Base-by-base conservation (phyloP, 2,329 filamentous ascomycete species). In the Ophiosphaerella narmari region DNA sequence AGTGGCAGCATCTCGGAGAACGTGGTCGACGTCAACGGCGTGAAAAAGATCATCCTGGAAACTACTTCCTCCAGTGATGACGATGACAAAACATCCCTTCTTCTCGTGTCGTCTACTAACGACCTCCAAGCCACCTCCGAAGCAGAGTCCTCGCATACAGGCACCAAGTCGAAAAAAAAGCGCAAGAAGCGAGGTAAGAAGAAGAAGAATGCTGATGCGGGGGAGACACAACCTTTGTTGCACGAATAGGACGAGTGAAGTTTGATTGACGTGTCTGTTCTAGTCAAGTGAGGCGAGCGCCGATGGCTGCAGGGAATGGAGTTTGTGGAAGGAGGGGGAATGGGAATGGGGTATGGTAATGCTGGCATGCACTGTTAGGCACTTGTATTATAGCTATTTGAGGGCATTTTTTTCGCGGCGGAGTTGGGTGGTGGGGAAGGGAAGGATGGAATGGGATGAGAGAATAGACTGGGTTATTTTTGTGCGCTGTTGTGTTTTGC, bases 1-100 rank as follows among this genome's bases (percentile, higher is more conserved):
- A 90, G 86, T 59, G 89, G 89, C 24, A 90, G 86, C 67, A 90
- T 92, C 61, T 91, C 88, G 0, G 88, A 92, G 72, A 89, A 88
- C 53, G 78, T 89, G n/a, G 77, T 91, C 48, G 87, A 92, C 64
- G 79, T 86, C 2, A 85, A 86, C 47, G 89, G 89, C 2, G 81
- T 91, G 44, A 84, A 85, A 56, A 93, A 93, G 74, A 83, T 91
- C 38, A 83, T 93, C 1, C 77, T 93, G 23, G 86, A 90, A 65
- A 86, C 86, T 3, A 87, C 80, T 23, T 85, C 81, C 59, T 82
- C 80, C 14, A 80, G 76, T 57, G 79, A 80, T 37, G 66, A 63
- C 2, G 66, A 73, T 8, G 64, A 62, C 43, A 67, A 66, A 45
- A 45, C 18, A 21, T 5, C 51, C 21, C 32, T 41, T 4, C 36